Evolutionary conservation across 106 monocot species (phyloP).

Genomic region (Xerophyta viscosa): DNA sequence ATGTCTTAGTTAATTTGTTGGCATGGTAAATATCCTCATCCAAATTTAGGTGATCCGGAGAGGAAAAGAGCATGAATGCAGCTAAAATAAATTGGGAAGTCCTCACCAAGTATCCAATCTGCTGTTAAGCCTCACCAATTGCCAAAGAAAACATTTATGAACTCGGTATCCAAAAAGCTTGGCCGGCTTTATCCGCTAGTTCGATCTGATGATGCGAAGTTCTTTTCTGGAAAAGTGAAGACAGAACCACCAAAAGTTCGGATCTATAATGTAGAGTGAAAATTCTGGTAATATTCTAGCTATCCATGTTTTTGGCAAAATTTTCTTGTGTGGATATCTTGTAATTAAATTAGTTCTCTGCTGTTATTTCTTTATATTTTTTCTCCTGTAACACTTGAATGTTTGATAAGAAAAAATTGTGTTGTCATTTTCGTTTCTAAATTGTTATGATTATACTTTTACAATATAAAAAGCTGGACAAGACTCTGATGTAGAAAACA

Average conservation of each 20-base stretch:
- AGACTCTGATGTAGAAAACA: too few relatives aligned
- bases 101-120: slow-evolving; percentile 1
- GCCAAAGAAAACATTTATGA: slow-evolving; percentile 70
- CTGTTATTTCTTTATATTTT: too few relatives aligned
- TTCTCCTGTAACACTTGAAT: too few relatives aligned
- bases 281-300: too few relatives aligned
- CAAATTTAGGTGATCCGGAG: slow-evolving; percentile 42
- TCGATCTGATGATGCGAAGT: slow-evolving; percentile 26
- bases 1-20: too few relatives aligned
- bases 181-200: slow-evolving; percentile 45
- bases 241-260: slow-evolving; percentile 60
- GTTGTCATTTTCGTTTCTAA: too few relatives aligned
- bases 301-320: too few relatives aligned
- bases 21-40: slow-evolving; percentile 45
- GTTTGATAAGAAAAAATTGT: too few relatives aligned
- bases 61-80: slow-evolving; percentile 66
- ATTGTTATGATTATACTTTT: too few relatives aligned
- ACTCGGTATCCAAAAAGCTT: slow-evolving; percentile 69
- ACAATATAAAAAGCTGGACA: too few relatives aligned
- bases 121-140: slow-evolving; percentile 47
- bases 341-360: too few relatives aligned
- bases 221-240: slow-evolving; percentile 10
- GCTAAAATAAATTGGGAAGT: slow-evolving; percentile 24
- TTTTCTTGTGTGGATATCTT: too few relatives aligned
- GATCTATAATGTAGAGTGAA: slow-evolving; percentile 72